Conservation (phyloP, 2,329 filamentous ascomycete genomes). For the Phyllosticta citribraziliensis region DNA sequence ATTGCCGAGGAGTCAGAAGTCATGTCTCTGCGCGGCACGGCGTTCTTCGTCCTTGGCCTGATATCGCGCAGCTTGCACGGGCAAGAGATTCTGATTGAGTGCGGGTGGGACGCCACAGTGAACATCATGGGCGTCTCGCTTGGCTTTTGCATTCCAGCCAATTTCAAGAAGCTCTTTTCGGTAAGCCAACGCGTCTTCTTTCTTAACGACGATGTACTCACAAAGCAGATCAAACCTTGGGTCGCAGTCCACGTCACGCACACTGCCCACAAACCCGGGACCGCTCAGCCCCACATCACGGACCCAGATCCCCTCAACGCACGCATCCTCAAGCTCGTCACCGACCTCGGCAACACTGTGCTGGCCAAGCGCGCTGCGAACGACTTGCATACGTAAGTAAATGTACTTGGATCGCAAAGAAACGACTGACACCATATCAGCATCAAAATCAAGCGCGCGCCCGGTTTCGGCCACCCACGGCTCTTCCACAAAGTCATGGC, state of each 20-base stretch:
- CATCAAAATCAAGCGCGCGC: slow-evolving; percentile 63
- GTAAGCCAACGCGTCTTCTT: slow-evolving; percentile 28
- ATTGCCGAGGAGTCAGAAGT: slow-evolving; percentile 85
- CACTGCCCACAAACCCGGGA: background rate
- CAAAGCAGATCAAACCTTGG: slow-evolving; percentile 29
- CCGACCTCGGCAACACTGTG: slow-evolving; percentile 87
- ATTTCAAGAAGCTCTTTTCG: slow-evolving; percentile 70
- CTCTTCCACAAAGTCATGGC: slow-evolving; percentile 81
- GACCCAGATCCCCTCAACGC: slow-evolving; percentile 54
- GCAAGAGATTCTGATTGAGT: slow-evolving; percentile 77
- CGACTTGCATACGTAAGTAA: slow-evolving; percentile 56
- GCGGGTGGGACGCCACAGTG: slow-evolving; percentile 88
- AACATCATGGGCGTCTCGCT: slow-evolving; percentile 73
- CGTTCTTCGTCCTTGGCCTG: slow-evolving; percentile 89
- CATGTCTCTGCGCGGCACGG: slow-evolving; percentile 87
- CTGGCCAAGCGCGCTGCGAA: slow-evolving; percentile 77
- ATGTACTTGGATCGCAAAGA: background rate
- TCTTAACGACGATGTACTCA: background rate
- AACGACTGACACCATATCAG: slow-evolving; percentile 29
- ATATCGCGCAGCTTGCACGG: slow-evolving; percentile 89
- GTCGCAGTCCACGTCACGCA: slow-evolving; percentile 15
- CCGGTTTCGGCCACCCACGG: slow-evolving; percentile 62
- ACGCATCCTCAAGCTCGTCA: slow-evolving; percentile 73
- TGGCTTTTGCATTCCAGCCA: slow-evolving; percentile 75
- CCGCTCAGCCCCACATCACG: slow-evolving; percentile 28